These are phyloP conservation scores for Pseudonectria buxi DNA, from an alignment of 2,329 filamentous ascomycete genomes.

Conservation along the genomic window DNA sequence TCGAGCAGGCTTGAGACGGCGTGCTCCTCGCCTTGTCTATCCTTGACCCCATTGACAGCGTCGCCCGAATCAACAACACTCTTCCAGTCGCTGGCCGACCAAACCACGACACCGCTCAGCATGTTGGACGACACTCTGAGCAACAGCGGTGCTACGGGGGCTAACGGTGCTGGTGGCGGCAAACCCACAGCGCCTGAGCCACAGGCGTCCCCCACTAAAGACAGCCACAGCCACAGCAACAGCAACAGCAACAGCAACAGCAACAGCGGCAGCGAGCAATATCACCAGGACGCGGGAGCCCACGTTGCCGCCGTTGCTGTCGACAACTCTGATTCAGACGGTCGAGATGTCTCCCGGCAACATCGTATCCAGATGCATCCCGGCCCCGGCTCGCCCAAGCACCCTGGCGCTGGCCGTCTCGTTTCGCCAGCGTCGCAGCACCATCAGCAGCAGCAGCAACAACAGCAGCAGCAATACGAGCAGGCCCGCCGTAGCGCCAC, in stretches of 20 bases:
- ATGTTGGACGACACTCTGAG: constrained; percentile 18
- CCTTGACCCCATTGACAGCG: constrained; percentile 18
- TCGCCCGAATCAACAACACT: constrained; percentile 22
- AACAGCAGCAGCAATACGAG: constrained; percentile 16
- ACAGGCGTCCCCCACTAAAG: neutral
- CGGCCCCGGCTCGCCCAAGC: too few species aligned
- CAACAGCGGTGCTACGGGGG: constrained; percentile 6
- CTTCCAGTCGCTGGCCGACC: constrained; percentile 24
- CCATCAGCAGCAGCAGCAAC: constrained; percentile 7
- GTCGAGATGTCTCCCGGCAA: too few species aligned
- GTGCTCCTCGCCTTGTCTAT: constrained; percentile 21
- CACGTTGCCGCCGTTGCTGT: too few species aligned
- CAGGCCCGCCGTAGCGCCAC: constrained; percentile 3
- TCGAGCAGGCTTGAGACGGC: constrained; percentile 6
- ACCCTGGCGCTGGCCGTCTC: too few species aligned
- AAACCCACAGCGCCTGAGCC: constrained; percentile 8
- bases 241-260: too few species aligned
- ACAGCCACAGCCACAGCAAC: too few species aligned
- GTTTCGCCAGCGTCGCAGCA: constrained; percentile 9
- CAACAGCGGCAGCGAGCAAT: too few species aligned
- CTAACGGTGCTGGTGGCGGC: constrained; percentile 13
- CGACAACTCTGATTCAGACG: too few species aligned
- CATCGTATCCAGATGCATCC: too few species aligned
- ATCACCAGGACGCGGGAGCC: too few species aligned
- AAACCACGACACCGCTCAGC: constrained; percentile 23